Evolutionary conservation across 1,139 yeast genomes (phyloP), one percentile per base, ranked within the genome.

Genomic region (Geotrichum citri-aurantii): DNA sequence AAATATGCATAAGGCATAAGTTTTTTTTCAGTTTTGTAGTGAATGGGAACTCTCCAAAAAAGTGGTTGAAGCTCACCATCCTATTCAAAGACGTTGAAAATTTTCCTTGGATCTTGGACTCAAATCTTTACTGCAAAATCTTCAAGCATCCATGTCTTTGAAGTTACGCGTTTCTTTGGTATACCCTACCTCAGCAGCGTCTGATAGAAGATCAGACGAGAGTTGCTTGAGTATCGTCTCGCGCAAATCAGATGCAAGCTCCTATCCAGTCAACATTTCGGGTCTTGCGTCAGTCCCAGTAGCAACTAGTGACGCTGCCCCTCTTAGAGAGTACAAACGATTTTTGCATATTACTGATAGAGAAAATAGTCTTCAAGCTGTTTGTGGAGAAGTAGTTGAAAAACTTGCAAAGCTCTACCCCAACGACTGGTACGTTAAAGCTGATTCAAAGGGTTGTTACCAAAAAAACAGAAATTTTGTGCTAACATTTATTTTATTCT

Each of bases 321-420:
- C 44, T n/a, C 44, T 37, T 44, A 52, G 37, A 26, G 59, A 56
- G 33, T 56, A 42, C 49, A 59, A 59, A 29, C 49, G 59, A 68
- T 85, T 88, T 66, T 76, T 88, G 50, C 89, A 85, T 67, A 75
- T 88, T 55, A 81, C 89, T 0, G 73, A 77, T 11, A 76, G 80
- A 3, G 65, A 72, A 2, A 75, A 79, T 52, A 71, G 79, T 1
- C 72, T 86, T 51, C 69, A 73, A n/a, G 72, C 73, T 1, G 77
- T 85, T 21, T 77, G 83, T 44, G 70, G 73, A 7, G 87, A 84
- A 55, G 79, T 85, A 24, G 66, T 73, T 24, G 70, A 68, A 5
- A 76, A 88, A 59, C 85, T 81, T 67, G 67, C 74, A 50, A 83
- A 82, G 68, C 73, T 88, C 53, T 88, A 88, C 65, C 92, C 93